A percentile compares a stretch with the other conserved stretches of the same genome.
Evolutionary conservation across 2,329 filamentous ascomycete species (phyloP).

Genomic region (Calonectria pseudoreteaudii): DNA sequence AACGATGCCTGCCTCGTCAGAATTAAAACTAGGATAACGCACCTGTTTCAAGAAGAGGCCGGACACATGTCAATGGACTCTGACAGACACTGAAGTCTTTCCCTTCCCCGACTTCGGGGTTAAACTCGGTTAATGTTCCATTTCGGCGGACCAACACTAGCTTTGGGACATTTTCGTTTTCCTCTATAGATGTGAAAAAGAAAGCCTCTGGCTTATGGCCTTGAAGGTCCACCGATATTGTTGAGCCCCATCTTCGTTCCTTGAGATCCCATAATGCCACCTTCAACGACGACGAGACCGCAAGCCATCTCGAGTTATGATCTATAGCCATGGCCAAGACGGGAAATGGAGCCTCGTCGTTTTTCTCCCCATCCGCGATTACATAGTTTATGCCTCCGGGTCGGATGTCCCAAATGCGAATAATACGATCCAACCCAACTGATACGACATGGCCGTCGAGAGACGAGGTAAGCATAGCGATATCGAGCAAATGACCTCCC

Average conservation of each 20-base stretch:
- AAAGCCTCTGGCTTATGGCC: constrained; percentile 72
- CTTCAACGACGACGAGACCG: constrained; percentile 69
- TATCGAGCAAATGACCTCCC: constrained; percentile 75
- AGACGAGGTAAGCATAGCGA: constrained; percentile 73
- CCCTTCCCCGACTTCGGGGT: constrained; percentile 56
- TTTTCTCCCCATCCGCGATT: constrained; percentile 54
- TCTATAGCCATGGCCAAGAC: constrained; percentile 75
- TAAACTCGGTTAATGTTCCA: constrained; percentile 71
- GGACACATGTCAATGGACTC: constrained; percentile 63
- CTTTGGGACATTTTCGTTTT: constrained; percentile 52
- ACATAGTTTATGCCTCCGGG: constrained; percentile 56
- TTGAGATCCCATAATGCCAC: constrained; percentile 74
- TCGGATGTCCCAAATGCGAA: constrained; percentile 75
- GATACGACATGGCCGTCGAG: constrained; percentile 75
- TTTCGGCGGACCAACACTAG: constrained; percentile 74
- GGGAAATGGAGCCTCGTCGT: constrained; percentile 63
- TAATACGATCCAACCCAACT: constrained; percentile 76
- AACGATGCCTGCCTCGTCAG: neutral
- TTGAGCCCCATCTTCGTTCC: constrained; percentile 67
- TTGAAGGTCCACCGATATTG: constrained; percentile 60
- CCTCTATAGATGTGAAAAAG: constrained; percentile 66
- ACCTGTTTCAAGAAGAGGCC: constrained; percentile 60
- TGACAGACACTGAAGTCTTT: constrained; percentile 62
- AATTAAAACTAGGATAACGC: constrained; percentile 33
- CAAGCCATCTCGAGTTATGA: constrained; percentile 72